Base-by-base conservation (phyloP, 805 yeast species). In the Candida chilensis region DNA sequence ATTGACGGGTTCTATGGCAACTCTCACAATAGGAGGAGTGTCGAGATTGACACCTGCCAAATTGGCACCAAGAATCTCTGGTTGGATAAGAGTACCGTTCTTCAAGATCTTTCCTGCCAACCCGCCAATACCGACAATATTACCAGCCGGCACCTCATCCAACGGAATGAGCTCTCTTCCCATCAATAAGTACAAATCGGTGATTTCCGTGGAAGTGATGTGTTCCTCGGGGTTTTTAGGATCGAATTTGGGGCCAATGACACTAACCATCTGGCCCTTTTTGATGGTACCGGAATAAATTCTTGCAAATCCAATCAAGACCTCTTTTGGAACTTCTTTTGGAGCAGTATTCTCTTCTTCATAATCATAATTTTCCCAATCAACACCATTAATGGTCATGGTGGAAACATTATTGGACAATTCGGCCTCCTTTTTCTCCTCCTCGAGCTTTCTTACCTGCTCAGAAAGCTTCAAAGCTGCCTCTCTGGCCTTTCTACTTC, bases 1-100 rank as follows among this genome's bases (percentile, higher is more conserved):
- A 42, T 86, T 82, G 4, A 72, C 79, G 1, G 99, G 96, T 49
- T 92, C 99, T n/a, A 92, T 62, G 0, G 98, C 96, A 19, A 92
- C 95, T 40, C 87, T 75, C 41, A 92, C 85, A 48, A 92, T 90
- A 1, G 98, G 98, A 19, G 86, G 83, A 1, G 66, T 46, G 0
- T 67, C 62, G 32, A 76, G 55, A 32, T 76, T 80, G 13, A 86
- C 63, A 39, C 85, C 81, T 0, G 95, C 95, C 30, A 79, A 59
- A 41, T 80, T 80, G n/a, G 77, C 76, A 24, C 87, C 88, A 4
- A 68, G 58, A 2, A 67, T 50, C 2, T 67, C 70, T 0, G 73
- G 64, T 28, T 76, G 64, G 5, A 83, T 64, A 29, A 86, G 50
- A 0, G 98, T 88, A 30, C 95, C 98, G 46, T 78, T 84, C 49